Evolutionary conservation across 2,329 filamentous ascomycete genomes (phyloP).

Genomic region (Pseudocercospora fuligena): DNA sequence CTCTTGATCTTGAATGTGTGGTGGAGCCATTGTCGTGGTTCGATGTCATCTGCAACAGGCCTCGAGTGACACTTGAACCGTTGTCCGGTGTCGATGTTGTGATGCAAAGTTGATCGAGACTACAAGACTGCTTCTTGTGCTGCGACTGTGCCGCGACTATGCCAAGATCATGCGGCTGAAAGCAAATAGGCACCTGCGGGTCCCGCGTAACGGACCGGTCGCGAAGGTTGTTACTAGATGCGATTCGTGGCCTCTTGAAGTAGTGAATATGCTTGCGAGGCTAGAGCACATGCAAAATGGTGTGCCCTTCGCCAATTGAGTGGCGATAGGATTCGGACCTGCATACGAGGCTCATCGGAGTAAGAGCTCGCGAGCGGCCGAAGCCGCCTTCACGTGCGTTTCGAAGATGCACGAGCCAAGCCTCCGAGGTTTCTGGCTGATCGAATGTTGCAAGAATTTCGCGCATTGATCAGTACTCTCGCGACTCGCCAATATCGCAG

Average conservation of each 20-base stretch:
- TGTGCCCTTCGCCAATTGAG: too few relatives aligned
- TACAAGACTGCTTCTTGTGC: neutral
- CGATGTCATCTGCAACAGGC: neutral
- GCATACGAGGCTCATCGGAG: too few relatives aligned
- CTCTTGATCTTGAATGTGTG: neutral
- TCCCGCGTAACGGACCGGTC: too few relatives aligned
- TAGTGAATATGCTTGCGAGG: too few relatives aligned
- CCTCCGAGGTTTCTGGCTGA: too few relatives aligned
- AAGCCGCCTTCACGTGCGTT: neutral
- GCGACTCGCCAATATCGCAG: constrained; percentile 82
- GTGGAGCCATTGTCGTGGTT: neutral
- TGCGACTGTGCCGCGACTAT: neutral
- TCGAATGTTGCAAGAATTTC: too few relatives aligned
- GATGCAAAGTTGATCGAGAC: neutral
- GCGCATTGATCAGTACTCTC: constrained; percentile 57
- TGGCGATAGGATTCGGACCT: too few relatives aligned
- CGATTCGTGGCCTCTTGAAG: too few relatives aligned
- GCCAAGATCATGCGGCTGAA: neutral
- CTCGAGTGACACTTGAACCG: neutral
- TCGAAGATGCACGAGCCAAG: neutral
- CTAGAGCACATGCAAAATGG: too few relatives aligned
- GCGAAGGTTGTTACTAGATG: too few relatives aligned
- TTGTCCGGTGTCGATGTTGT: neutral
- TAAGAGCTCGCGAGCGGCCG: too few relatives aligned
- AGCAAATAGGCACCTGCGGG: neutral